Conservation (phyloP, 2,329 filamentous ascomycete species). For the Zymoseptoria pseudotritici region DNA sequence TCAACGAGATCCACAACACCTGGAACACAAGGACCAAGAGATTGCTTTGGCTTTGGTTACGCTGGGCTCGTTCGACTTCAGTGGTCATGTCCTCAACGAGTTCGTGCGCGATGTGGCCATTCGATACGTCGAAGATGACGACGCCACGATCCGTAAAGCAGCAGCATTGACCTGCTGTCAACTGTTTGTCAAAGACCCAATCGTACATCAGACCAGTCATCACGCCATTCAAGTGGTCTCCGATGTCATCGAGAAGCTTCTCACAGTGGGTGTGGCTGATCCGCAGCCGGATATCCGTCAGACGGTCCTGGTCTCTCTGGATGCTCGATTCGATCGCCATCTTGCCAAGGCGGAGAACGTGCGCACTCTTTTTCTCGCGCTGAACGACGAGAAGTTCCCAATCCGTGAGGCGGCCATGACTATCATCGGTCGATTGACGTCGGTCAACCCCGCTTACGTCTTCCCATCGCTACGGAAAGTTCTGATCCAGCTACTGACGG, state of each 20-base stretch:
- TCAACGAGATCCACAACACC: constrained; percentile 72
- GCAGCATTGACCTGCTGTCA: constrained; percentile 96
- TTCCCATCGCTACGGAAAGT: constrained; percentile 93
- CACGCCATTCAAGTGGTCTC: constrained; percentile 96
- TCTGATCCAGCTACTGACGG: constrained; percentile 89
- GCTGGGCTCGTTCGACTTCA: constrained; percentile 95
- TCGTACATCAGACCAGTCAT: constrained; percentile 94
- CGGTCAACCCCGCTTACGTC: constrained; percentile 91
- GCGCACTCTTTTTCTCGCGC: constrained; percentile 83
- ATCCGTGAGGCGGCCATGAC: constrained; percentile 93
- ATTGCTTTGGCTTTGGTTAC: constrained; percentile 91
- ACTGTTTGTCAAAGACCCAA: constrained; percentile 91
- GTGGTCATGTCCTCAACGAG: constrained; percentile 85
- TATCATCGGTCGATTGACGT: constrained; percentile 88
- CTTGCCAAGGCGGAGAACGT: constrained; percentile 98
- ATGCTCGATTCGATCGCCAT: constrained; percentile 90
- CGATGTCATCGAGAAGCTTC: constrained; percentile 92
- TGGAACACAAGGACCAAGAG: constrained; percentile 72
- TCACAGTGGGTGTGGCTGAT: constrained; percentile 92
- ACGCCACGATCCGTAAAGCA: constrained; percentile 85
- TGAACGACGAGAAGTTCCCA: constrained; percentile 89
- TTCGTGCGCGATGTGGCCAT: constrained; percentile 98
- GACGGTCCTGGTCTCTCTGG: constrained; percentile 81
- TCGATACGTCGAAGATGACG: constrained; percentile 95
- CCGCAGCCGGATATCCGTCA: constrained; percentile 77